phyloP scores from a whole-genome alignment of 164 flowering plant genomes.

The Chimonanthus praecox region DNA sequence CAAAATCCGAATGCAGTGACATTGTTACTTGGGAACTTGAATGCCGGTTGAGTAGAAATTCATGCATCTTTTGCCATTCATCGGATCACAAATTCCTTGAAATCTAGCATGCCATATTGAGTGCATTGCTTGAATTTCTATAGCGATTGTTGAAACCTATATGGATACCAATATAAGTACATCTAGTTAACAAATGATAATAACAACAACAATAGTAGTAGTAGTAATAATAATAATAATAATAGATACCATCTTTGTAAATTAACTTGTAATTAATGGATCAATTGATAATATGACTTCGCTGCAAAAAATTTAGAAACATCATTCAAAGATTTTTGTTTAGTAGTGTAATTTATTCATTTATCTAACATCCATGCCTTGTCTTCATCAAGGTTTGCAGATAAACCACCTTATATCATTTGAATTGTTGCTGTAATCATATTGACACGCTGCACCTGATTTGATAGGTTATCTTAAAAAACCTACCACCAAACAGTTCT shows the following conservation, averaged over 20 bases:
- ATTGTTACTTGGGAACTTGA: not conserved
- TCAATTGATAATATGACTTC: not conserved
- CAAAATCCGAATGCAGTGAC: not conserved
- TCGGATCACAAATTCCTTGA: not conserved
- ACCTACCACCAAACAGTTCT: slow-evolving; percentile 86
- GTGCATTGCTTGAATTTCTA: not conserved
- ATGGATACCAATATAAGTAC: no score
- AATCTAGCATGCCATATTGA: not conserved
- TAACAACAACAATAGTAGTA: no score
- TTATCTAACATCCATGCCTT: no score
- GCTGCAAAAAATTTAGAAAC: no score
- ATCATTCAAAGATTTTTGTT: no score
- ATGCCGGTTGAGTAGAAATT: not conserved
- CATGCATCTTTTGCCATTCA: not conserved
- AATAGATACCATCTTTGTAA: no score
- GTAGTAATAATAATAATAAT: no score
- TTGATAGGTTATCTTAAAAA: slow-evolving; percentile 75
- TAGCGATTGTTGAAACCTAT: no score
- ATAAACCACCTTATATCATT: no score
- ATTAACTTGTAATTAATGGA: not conserved
- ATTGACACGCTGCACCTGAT: not conserved
- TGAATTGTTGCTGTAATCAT: not conserved
- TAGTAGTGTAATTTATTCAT: no score
- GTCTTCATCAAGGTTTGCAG: no score
- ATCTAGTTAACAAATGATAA: no score